Conservation (phyloP, 1,139 yeast genomes). For the Lodderomyces jiufengensis region DNA sequence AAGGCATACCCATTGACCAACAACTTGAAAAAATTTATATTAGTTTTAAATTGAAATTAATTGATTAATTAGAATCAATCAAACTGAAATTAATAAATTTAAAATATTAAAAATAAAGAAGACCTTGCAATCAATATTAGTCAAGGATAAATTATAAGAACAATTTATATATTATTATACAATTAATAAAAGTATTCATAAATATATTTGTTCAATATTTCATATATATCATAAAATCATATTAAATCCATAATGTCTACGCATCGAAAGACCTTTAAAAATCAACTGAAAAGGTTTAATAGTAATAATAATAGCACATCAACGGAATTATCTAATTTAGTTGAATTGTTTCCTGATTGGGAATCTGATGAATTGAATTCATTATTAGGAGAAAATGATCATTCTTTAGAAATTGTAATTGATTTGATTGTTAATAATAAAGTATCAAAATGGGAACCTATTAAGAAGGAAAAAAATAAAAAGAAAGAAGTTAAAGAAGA, state of each 20-base stretch:
- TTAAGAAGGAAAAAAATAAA: constrained; percentile 46
- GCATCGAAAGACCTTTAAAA: constrained; percentile 42
- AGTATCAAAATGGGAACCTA: constrained; percentile 59
- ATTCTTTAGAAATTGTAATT: constrained; percentile 75
- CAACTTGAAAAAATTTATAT: too few relatives aligned
- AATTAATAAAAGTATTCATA: too few relatives aligned
- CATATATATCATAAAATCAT: constrained; percentile 8
- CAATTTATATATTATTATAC: too few relatives aligned
- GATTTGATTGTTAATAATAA: constrained; percentile 85
- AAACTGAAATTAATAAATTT: too few relatives aligned
- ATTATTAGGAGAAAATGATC: constrained; percentile 66
- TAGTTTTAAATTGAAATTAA: too few relatives aligned
- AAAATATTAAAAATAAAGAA: too few relatives aligned
- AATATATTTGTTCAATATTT: too few relatives aligned
- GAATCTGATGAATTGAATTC: constrained; percentile 76
- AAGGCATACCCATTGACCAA: too few relatives aligned
- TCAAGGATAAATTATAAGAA: too few relatives aligned
- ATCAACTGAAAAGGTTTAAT: constrained; percentile 45
- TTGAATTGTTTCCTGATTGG: constrained; percentile 96
- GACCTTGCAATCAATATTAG: too few relatives aligned
- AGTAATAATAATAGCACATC: constrained; percentile 16
- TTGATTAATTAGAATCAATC: too few relatives aligned
- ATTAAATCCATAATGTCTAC: constrained; percentile 22
- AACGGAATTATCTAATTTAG: constrained; percentile 52
- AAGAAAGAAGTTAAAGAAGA: constrained; percentile 32